A percentile compares a stretch with the other conserved stretches of the same genome.
phyloP scores from a whole-genome alignment of 306 rosid species.

The Quercus aquifolioides region DNA sequence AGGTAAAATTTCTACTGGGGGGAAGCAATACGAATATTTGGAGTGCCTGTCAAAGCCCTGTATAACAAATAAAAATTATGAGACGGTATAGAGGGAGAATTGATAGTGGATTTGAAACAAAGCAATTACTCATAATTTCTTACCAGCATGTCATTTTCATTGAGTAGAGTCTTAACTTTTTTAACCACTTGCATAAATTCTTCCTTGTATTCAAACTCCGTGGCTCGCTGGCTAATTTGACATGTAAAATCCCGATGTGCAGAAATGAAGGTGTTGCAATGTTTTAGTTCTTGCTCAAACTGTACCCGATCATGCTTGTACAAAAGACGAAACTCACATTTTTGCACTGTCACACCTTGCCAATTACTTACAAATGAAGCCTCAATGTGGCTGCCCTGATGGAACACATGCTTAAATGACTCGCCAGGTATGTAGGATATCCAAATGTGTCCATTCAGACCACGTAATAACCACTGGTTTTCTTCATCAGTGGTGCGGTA shows the following conservation, averaged over 20 bases:
- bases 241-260: too few species aligned
- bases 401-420: neutral
- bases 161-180: neutral
- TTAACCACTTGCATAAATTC: too few species aligned
- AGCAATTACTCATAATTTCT: neutral
- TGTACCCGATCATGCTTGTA: neutral
- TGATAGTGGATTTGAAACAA: neutral
- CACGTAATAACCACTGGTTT: neutral
- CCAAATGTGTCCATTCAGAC: neutral
- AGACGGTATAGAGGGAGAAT: neutral
- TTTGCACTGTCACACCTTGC: neutral
- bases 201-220: too few species aligned
- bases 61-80: neutral
- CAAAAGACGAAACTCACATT: neutral
- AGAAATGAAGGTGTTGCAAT: too few species aligned
- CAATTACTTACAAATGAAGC: neutral
- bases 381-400: neutral
- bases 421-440: neutral
- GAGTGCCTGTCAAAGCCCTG: neutral
- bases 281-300: neutral
- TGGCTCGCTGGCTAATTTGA: too few species aligned
- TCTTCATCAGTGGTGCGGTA: neutral
- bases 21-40: neutral
- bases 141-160: neutral
- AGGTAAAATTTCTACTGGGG: too few species aligned